phyloP scores from a whole-genome alignment of 2,329 filamentous ascomycete species.

The Colletotrichum filicis region DNA sequence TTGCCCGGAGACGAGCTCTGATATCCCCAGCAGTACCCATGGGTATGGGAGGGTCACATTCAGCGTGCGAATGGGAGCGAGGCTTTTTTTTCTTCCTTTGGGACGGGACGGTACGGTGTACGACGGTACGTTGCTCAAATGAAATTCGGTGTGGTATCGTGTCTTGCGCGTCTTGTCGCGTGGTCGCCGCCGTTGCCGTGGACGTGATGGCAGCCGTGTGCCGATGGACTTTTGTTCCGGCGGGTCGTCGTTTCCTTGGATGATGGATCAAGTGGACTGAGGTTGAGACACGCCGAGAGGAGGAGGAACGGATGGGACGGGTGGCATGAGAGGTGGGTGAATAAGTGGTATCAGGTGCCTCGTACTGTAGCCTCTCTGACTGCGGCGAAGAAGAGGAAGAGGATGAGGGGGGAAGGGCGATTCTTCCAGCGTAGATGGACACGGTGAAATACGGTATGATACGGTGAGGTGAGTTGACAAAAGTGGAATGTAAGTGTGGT shows the following conservation, averaged over 20 bases:
- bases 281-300: slow-evolving; percentile 12
- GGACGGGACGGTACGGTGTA: background rate
- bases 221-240: background rate
- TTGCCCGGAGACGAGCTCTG: slow-evolving; percentile 58
- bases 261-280: slow-evolving; percentile 8
- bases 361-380: background rate
- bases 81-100: no score
- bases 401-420: background rate
- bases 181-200: background rate
- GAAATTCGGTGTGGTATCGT: background rate
- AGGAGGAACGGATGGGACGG: background rate
- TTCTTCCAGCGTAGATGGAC: background rate
- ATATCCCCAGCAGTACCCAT: slow-evolving; percentile 50
- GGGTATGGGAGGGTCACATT: slow-evolving; percentile 1
- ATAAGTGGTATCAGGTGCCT: slow-evolving; percentile 5
- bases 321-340: slow-evolving; percentile 11
- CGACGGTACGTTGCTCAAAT: background rate
- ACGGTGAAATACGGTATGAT: slow-evolving; percentile 8
- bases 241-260: background rate
- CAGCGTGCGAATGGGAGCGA: slow-evolving; percentile 4
- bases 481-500: background rate
- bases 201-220: background rate
- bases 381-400: background rate
- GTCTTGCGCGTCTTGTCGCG: slow-evolving; percentile 2
- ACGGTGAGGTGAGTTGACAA: background rate